These are phyloP conservation scores for Pichia exigua DNA, from an alignment of 805 yeast genomes.

Conservation along the genomic window DNA sequence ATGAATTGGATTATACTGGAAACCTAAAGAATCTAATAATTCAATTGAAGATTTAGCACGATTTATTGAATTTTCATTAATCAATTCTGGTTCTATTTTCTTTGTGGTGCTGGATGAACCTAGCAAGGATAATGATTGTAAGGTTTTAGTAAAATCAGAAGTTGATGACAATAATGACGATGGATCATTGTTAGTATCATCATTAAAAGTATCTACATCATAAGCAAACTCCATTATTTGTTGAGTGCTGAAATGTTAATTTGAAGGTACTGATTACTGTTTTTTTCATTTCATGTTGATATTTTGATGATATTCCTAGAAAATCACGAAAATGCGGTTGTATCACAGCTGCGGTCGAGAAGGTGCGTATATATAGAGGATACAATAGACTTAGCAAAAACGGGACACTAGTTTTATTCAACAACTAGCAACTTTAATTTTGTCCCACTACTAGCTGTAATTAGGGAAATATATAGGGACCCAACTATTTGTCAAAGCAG, in stretches of 20 bases:
- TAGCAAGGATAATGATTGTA: constrained; percentile 10
- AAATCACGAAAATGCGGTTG: no score
- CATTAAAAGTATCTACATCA: constrained; percentile 16
- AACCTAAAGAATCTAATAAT: constrained; percentile 6
- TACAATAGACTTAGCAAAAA: no score
- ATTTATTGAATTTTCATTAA: constrained; percentile 4
- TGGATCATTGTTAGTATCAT: neutral
- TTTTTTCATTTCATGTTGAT: neutral
- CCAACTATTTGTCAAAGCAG: no score
- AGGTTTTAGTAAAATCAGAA: constrained; percentile 29
- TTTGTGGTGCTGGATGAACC: neutral
- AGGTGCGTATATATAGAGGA: no score
- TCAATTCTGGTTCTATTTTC: neutral
- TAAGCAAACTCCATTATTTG: constrained; percentile 24
- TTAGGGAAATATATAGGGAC: no score
- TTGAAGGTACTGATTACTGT: neutral
- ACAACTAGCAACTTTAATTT: no score
- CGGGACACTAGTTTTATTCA: no score
- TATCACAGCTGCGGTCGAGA: no score
- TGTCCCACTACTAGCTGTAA: no score
- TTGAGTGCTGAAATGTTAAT: neutral
- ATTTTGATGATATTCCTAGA: no score
- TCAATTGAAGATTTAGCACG: constrained; percentile 9
- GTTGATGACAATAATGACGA: constrained; percentile 28
- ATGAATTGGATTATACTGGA: constrained; percentile 1